A percentile compares a stretch with the other conserved stretches of the same genome.
phyloP scores from a whole-genome alignment of 2,329 filamentous ascomycete genomes.

The Eutypella sp. region DNA sequence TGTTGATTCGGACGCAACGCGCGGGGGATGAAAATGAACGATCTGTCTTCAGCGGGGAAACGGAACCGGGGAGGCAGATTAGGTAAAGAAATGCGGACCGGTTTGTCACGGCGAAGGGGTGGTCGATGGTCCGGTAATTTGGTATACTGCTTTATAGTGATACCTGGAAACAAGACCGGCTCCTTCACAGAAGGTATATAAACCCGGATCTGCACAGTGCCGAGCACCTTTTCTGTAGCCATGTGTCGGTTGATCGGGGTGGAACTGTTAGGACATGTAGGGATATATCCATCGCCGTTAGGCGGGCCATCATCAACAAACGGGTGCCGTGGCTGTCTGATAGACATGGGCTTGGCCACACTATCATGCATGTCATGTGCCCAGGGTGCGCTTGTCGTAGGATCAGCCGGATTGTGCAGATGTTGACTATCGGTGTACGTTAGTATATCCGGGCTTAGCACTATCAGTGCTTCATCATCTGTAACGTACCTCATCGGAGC shows the following conservation, averaged over 20 bases:
- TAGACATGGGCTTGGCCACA: slow-evolving; percentile 42
- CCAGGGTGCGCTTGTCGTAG: slow-evolving; percentile 72
- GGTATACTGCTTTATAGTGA: slow-evolving; percentile 85
- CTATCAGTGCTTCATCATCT: slow-evolving; percentile 1
- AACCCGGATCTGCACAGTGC: slow-evolving; percentile 80
- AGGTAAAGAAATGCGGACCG: slow-evolving; percentile 87
- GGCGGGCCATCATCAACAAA: slow-evolving; percentile 44
- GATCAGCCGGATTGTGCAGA: slow-evolving; percentile 48
- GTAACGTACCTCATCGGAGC: slow-evolving; percentile 59
- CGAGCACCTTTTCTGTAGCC: slow-evolving; percentile 78
- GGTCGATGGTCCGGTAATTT: slow-evolving; percentile 92
- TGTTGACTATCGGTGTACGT: slow-evolving; percentile 25
- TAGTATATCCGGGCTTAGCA: slow-evolving; percentile 8
- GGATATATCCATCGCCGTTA: slow-evolving; percentile 51
- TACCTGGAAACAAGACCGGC: slow-evolving; percentile 65
- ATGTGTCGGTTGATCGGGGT: slow-evolving; percentile 69
- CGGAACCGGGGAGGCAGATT: slow-evolving; percentile 77
- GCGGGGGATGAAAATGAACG: slow-evolving; percentile 96
- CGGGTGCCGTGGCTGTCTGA: slow-evolving; percentile 38
- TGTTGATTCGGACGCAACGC: slow-evolving; percentile 92
- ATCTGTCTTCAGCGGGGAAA: slow-evolving; percentile 82
- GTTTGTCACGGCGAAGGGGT: slow-evolving; percentile 90
- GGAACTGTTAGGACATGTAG: slow-evolving; percentile 53
- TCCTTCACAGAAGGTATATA: slow-evolving; percentile 71
- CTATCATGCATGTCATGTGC: slow-evolving; percentile 90